phyloP scores from a whole-genome alignment of 2,329 filamentous ascomycete genomes.

The Phaeosphaeria sp. region DNA sequence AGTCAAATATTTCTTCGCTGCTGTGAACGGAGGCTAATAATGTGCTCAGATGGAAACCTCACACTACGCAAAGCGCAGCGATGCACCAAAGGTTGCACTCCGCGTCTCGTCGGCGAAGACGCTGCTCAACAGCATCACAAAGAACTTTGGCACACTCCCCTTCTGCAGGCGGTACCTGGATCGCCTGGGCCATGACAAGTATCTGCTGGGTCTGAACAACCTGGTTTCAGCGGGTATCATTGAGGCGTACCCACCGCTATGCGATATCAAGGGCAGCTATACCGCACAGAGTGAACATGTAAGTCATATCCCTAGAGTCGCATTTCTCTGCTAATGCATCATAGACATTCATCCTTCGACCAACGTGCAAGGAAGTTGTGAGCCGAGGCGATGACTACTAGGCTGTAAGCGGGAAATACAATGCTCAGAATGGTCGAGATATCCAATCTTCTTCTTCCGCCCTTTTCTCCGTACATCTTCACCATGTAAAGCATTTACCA shows the following conservation, averaged over 20 bases:
- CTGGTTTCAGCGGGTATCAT: conserved; percentile 84
- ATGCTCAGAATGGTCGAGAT: too few species aligned
- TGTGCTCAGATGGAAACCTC: conserved; percentile 72
- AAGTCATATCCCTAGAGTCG: conserved; percentile 59
- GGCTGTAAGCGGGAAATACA: background rate
- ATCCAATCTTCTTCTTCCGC: too few species aligned
- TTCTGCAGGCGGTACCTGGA: conserved; percentile 92
- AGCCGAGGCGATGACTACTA: conserved; percentile 87
- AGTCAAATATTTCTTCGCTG: background rate
- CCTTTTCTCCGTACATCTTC: too few species aligned
- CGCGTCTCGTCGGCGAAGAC: conserved; percentile 83
- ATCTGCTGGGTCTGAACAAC: conserved; percentile 87
- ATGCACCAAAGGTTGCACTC: conserved; percentile 78
- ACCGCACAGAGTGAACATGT: conserved; percentile 96
- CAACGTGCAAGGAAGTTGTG: conserved; percentile 80
- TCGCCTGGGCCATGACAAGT: conserved; percentile 92
- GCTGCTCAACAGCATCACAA: conserved; percentile 87
- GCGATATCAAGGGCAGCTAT: conserved; percentile 92
- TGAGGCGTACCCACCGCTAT: conserved; percentile 86
- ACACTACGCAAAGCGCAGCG: conserved; percentile 79
- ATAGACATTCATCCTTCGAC: conserved; percentile 47
- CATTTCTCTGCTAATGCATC: conserved; percentile 12
- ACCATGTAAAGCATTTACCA: background rate
- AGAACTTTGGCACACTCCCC: conserved; percentile 93
- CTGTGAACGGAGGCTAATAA: conserved; percentile 11